Evolutionary conservation across 169 alveolate genomes (phyloP).

Genomic region (Eimeria brunetti): DNA sequence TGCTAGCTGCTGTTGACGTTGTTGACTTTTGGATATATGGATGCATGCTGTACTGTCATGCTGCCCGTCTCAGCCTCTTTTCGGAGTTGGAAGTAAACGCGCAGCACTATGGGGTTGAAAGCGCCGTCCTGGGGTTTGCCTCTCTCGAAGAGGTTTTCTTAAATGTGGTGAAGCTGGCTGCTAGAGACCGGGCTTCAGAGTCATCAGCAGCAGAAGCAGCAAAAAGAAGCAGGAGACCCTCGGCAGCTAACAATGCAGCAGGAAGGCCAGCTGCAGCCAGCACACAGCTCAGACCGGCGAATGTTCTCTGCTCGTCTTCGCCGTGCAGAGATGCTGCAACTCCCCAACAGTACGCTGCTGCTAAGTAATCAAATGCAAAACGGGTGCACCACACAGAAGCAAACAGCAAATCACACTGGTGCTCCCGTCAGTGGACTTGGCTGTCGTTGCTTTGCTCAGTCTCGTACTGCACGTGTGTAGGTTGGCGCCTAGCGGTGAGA

Average conservation of each 20-base stretch:
- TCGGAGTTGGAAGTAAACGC: conserved; percentile 40
- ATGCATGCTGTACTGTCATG: not conserved
- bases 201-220: not conserved
- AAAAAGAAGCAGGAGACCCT: not conserved
- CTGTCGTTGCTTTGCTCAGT: not conserved
- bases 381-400: not conserved
- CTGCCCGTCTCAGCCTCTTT: conserved; percentile 45
- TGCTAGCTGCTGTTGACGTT: not conserved
- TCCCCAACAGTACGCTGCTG: not conserved
- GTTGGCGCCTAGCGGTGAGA: too few relatives aligned
- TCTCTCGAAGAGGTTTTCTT: conserved; percentile 64
- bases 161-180: conserved; percentile 41
- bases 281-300: not conserved
- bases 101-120: conserved; percentile 23
- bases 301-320: not conserved
- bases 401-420: not conserved
- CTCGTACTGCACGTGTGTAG: not conserved
- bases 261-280: not conserved
- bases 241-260: not conserved
- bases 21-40: not conserved
- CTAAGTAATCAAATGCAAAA: not conserved
- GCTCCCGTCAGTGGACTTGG: not conserved
- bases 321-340: not conserved
- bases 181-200: not conserved
- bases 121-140: conserved; percentile 66